These are phyloP conservation scores for Mortierella sp. DNA, from an alignment of 371 early-diverging fungal genomes.

Conservation along the genomic window DNA sequence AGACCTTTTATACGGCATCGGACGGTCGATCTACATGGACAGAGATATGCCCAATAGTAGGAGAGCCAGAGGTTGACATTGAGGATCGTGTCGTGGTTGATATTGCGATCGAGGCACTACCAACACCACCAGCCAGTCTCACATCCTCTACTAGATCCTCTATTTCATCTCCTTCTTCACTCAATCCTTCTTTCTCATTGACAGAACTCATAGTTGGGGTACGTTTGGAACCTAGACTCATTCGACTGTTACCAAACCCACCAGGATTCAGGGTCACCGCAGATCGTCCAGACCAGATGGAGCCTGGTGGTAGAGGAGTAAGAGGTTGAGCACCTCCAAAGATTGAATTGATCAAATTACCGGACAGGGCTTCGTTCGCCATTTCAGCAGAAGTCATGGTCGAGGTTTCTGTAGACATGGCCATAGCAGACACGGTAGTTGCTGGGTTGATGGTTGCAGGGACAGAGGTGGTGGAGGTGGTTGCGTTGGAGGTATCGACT, in stretches of 20 bases:
- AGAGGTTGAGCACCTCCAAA: no score
- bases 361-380: no score
- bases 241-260: no score
- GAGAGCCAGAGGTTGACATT: not conserved
- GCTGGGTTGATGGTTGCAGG: not conserved
- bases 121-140: not conserved
- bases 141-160: not conserved
- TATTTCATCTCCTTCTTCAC: not conserved
- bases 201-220: conserved; percentile 19
- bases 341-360: no score
- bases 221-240: not conserved
- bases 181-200: not conserved
- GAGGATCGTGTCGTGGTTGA: not conserved
- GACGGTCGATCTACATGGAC: conserved; percentile 20
- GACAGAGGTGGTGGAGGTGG: not conserved
- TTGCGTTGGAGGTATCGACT: no score
- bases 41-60: conserved; percentile 9
- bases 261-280: no score
- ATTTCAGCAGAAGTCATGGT: not conserved
- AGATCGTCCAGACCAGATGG: no score
- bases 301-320: no score
- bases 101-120: not conserved
- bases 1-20: no score
- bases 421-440: not conserved
- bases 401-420: not conserved